Percentiles rank a stretch among this genome's conserved stretches.
phyloP scores from a whole-genome alignment of 768 basidiomycete genomes.

The Agaricus blazei region DNA sequence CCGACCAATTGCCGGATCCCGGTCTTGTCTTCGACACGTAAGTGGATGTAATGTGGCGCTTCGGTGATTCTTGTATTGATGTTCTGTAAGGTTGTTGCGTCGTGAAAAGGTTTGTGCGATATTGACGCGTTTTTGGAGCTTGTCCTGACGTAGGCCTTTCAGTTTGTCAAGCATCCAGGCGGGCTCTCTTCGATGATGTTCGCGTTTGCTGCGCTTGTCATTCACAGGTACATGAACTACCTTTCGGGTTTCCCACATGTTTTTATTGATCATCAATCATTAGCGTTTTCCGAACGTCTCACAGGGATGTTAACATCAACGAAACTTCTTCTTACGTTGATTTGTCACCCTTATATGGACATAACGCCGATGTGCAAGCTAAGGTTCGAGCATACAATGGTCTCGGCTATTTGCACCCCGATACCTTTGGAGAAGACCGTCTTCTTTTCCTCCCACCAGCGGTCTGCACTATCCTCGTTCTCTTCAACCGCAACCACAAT shows the following conservation, averaged over 20 bases:
- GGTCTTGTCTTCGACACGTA: constrained; percentile 77
- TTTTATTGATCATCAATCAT: neutral
- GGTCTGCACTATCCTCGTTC: constrained; percentile 66
- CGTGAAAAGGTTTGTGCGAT: constrained; percentile 51
- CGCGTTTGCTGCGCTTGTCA: constrained; percentile 76
- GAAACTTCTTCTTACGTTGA: constrained; percentile 87
- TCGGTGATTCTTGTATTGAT: neutral
- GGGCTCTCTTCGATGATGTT: constrained; percentile 81
- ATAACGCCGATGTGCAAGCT: constrained; percentile 56
- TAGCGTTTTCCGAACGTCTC: constrained; percentile 82
- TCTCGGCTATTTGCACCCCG: constrained; percentile 60
- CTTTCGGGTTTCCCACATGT: neutral
- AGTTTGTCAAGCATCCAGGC: constrained; percentile 75
- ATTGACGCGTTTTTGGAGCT: neutral
- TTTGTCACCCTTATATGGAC: constrained; percentile 78
- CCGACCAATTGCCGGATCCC: constrained; percentile 69
- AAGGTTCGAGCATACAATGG: constrained; percentile 56
- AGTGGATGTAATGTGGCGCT: constrained; percentile 14
- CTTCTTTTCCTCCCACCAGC: constrained; percentile 77
- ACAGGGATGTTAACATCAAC: constrained; percentile 62
- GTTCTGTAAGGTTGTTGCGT: constrained; percentile 44
- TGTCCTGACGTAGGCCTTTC: constrained; percentile 6
- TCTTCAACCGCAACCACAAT: constrained; percentile 90
- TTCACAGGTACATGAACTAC: constrained; percentile 50
- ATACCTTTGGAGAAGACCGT: constrained; percentile 76